A percentile compares a stretch with the other conserved stretches of the same genome.
phyloP scores from a whole-genome alignment of 495 filamentous ascomycete genomes.

The Penicillium malachiteum region DNA sequence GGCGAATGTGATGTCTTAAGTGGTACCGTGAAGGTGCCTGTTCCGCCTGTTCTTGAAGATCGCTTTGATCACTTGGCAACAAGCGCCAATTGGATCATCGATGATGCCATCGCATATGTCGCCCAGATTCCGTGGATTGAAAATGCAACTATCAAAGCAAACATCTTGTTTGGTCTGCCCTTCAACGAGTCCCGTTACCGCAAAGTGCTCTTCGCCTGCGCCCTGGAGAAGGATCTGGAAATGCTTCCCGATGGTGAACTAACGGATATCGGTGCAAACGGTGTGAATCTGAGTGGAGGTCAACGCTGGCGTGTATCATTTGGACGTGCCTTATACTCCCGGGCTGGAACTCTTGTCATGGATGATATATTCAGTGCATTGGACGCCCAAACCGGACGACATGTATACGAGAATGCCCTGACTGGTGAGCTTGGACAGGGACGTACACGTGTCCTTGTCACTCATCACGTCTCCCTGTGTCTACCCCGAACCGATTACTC shows the following conservation, averaged over 20 bases:
- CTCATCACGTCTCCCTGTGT: slow-evolving; percentile 76
- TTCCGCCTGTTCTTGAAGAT: slow-evolving; percentile 23
- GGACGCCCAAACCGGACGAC: slow-evolving; percentile 71
- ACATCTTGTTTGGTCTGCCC: slow-evolving; percentile 72
- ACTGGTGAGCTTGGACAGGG: slow-evolving; percentile 66
- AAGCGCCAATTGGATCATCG: slow-evolving; percentile 43
- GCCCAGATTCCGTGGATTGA: slow-evolving; percentile 87
- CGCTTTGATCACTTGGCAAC: slow-evolving; percentile 22
- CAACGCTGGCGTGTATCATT: slow-evolving; percentile 82
- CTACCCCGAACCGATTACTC: slow-evolving; percentile 67
- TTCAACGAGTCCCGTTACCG: slow-evolving; percentile 62
- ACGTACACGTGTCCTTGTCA: slow-evolving; percentile 76
- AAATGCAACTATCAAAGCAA: slow-evolving; percentile 72
- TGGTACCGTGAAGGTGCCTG: slow-evolving; percentile 50
- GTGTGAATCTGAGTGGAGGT: slow-evolving; percentile 81
- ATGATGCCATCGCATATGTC: slow-evolving; percentile 69
- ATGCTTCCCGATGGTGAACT: slow-evolving; percentile 71
- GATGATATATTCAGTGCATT: slow-evolving; percentile 81
- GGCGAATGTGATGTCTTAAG: slow-evolving; percentile 56
- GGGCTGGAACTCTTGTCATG: slow-evolving; percentile 74
- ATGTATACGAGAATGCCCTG: slow-evolving; percentile 73
- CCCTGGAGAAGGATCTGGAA: slow-evolving; percentile 69
- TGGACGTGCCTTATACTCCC: slow-evolving; percentile 75
- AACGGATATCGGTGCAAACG: slow-evolving; percentile 80
- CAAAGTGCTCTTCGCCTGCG: slow-evolving; percentile 66